Evolutionary conservation across 2,329 filamentous ascomycete genomes (phyloP), one percentile per base, ranked within the genome.

Genomic region (Calonectria multiphialidica): DNA sequence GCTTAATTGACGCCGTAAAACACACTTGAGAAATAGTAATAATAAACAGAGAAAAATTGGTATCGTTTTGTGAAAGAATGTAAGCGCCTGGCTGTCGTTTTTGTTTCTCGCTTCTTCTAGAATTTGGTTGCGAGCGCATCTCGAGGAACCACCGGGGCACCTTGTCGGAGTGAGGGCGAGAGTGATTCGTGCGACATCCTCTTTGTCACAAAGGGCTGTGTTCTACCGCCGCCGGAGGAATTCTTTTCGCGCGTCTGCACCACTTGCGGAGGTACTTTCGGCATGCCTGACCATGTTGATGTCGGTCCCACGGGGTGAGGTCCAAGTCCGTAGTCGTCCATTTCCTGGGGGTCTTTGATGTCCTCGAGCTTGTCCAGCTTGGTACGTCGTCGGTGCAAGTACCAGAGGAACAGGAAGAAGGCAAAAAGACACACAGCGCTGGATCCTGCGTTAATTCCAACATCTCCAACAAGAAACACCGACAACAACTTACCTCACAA

Each of bases 301-400:
- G 37, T 23, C n/a, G 71, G 65, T 23, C 50, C 47, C 8, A 18
- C 21, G 2, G 68, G 57, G 1, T 25, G 12, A 4, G 74, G 45
- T 1, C 45, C 70, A 23, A 79, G 66, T 28, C 79, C 79, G 25
- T 80, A 80, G 55, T 80, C 79, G 44, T 80, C 79, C 55, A 80
- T 65, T 68, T 80, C 79, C 65, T 80, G 76, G 23, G 72, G 13
- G 25, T 70, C 72, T 45, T 80, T 80, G 23, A 74, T 61, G 55
- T 79, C 76, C 68, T 80, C 78, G 21, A 71, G 55, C 13, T 33
- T 55, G 9, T 80, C 79, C 1, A 74, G 33, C 21, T 69, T 68
- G 59, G 71, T 64, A 33, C 75, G 76, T 44, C 76, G 71, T 6
- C 75, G 76, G 40, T 80, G 78, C 12, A 80, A 61, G 40, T 64